These are phyloP conservation scores for Trichosporon inkin DNA, from an alignment of 1,284 basidiomycete species.

Conservation along the genomic window DNA sequence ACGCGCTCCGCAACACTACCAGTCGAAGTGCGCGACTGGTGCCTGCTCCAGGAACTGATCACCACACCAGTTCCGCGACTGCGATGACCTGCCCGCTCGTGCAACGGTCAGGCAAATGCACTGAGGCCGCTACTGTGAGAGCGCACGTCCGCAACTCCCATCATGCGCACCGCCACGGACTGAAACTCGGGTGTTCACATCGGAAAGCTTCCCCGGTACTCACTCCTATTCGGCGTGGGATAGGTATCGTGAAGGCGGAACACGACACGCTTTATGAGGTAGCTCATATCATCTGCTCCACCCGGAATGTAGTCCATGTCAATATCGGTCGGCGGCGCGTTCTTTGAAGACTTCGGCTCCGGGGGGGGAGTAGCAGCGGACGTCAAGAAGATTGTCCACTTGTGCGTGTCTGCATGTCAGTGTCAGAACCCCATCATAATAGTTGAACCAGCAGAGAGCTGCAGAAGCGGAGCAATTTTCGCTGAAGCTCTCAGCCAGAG, in stretches of 20 bases:
- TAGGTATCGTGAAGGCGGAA: slow-evolving; percentile 99
- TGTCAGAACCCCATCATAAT: too few relatives aligned
- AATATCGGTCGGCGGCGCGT: slow-evolving; percentile 24
- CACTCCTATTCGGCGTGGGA: slow-evolving; percentile 81
- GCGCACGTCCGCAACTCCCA: too few relatives aligned
- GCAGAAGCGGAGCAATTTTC: slow-evolving; percentile 15
- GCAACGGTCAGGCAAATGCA: too few relatives aligned
- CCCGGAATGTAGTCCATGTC: slow-evolving; percentile 55
- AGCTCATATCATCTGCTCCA: slow-evolving; percentile 77
- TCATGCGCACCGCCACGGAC: too few relatives aligned
- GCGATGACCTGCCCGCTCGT: too few relatives aligned
- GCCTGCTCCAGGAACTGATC: too few relatives aligned
- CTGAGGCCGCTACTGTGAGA: too few relatives aligned
- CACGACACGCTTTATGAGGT: slow-evolving; percentile 89
- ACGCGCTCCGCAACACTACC: too few relatives aligned
- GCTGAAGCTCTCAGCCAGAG: neutral
- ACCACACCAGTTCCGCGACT: too few relatives aligned
- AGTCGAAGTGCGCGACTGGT: too few relatives aligned
- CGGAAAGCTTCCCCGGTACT: slow-evolving; percentile 37
- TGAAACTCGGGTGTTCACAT: neutral
- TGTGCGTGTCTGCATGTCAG: slow-evolving; percentile 80
- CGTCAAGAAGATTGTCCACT: slow-evolving; percentile 93
- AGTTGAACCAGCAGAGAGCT: slow-evolving; percentile 28
- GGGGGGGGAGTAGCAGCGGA: slow-evolving; percentile 54
- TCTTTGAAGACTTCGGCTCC: slow-evolving; percentile 33